These are phyloP conservation scores for Phylloboletellus chloephorus DNA, from an alignment of 1,284 basidiomycete genomes.

Conservation along the genomic window DNA sequence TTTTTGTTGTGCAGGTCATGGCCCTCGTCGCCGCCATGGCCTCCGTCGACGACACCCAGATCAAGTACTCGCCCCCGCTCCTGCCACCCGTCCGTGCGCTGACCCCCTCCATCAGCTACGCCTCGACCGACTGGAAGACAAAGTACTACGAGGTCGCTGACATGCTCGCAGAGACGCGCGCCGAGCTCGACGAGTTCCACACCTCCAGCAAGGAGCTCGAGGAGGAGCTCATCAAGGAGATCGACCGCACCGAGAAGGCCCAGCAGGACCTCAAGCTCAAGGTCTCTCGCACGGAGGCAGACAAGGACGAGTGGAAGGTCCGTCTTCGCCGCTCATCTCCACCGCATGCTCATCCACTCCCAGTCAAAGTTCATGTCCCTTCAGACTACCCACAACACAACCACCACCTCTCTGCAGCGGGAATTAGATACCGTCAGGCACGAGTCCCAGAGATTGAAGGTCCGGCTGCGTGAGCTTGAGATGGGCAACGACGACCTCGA, in stretches of 20 bases:
- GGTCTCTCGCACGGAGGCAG: conserved; percentile 67
- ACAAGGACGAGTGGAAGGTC: conserved; percentile 94
- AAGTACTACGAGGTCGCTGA: conserved; percentile 85
- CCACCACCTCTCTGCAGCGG: conserved; percentile 78
- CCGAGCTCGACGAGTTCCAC: conserved; percentile 89
- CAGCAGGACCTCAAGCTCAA: conserved; percentile 79
- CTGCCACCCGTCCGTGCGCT: conserved; percentile 13
- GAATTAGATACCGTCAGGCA: conserved; percentile 83
- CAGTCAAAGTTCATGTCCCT: conserved; percentile 85
- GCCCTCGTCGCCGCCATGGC: conserved; percentile 60
- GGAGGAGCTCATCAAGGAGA: conserved; percentile 86
- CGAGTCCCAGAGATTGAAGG: conserved; percentile 73
- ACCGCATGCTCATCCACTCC: conserved; percentile 10
- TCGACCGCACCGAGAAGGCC: conserved; percentile 81
- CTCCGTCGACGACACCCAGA: conserved; percentile 54
- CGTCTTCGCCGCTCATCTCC: conserved; percentile 8
- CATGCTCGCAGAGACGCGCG: conserved; percentile 78
- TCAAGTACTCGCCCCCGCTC: conserved; percentile 41
- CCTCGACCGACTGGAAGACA: conserved; percentile 68
- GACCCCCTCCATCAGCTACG: conserved; percentile 41
- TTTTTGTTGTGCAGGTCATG: no score
- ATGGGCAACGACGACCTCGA: conserved; percentile 96
- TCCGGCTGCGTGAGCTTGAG: conserved; percentile 84
- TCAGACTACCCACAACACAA: conserved; percentile 86
- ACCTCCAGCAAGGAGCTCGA: conserved; percentile 88